Conservation (phyloP, 345 rosid species). For the Bruguiera sexangula region DNA sequence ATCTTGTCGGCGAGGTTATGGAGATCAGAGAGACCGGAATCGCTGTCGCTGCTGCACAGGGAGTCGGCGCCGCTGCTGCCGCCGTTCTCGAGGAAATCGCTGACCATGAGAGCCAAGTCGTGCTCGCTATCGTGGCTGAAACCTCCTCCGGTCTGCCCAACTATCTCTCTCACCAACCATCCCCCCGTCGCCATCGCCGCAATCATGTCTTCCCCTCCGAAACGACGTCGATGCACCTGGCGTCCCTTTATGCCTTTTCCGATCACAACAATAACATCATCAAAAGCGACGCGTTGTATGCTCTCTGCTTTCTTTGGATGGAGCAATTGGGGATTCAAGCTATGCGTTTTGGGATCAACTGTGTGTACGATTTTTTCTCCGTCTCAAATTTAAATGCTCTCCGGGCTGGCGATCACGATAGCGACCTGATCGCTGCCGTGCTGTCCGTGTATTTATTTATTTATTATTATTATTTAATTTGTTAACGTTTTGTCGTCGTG, state of each 20-base stretch:
- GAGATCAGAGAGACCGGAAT: conserved; percentile 72
- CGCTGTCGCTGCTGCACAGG: conserved; percentile 84
- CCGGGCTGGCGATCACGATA: not conserved
- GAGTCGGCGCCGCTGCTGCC: conserved; percentile 58
- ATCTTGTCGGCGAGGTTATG: conserved; percentile 67
- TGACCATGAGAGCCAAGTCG: conserved; percentile 83
- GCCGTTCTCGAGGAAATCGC: conserved; percentile 75
- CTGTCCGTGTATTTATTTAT: not conserved
- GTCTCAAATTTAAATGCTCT: too few relatives aligned
- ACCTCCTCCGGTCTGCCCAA: conserved; percentile 38
- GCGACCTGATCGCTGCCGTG: not conserved
- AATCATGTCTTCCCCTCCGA: conserved; percentile 25
- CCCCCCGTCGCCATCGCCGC: conserved; percentile 42
- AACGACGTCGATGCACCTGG: not conserved
- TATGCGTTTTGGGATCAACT: not conserved
- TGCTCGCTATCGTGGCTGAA: conserved; percentile 84
- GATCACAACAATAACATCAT: not conserved
- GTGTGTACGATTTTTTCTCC: not conserved
- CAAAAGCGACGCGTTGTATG: too few relatives aligned
- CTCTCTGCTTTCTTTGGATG: too few relatives aligned
- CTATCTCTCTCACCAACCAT: conserved; percentile 33
- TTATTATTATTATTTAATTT: too few relatives aligned
- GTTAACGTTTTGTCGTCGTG: not conserved
- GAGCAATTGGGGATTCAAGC: too few relatives aligned
- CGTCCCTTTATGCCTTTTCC: not conserved